A percentile compares a stretch with the other conserved stretches of the same genome.
Conservation (phyloP, 805 yeast species). For the Candida easanensis region DNA sequence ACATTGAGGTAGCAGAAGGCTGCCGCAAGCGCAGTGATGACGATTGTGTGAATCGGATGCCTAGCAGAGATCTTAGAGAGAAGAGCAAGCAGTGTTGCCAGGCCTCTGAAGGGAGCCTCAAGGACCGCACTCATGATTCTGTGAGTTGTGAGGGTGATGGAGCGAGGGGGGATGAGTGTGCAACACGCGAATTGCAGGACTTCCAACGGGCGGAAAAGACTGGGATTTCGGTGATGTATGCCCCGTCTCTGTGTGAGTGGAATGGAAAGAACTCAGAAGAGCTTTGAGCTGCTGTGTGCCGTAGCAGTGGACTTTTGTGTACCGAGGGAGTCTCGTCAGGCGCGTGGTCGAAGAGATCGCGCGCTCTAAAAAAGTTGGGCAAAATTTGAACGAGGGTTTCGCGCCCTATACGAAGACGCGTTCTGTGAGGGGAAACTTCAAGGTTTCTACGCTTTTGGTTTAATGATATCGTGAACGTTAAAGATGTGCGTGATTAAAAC, state of each 20-base stretch:
- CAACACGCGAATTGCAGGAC: conserved; percentile 2
- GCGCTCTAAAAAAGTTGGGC: conserved; percentile 2
- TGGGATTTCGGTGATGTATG: neutral
- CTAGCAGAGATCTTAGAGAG: conserved; percentile 58
- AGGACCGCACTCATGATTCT: conserved; percentile 12
- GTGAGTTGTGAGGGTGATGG: neutral
- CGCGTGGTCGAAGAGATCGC: neutral
- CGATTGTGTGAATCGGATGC: conserved; percentile 84
- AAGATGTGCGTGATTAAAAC: neutral
- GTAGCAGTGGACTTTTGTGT: neutral
- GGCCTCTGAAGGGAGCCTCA: conserved; percentile 29
- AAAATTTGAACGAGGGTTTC: neutral
- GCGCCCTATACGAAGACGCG: neutral
- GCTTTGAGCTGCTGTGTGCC: neutral
- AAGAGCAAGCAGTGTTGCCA: conserved; percentile 43
- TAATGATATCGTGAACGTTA: neutral
- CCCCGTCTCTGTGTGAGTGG: neutral
- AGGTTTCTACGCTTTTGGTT: no score
- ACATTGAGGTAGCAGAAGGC: conserved; percentile 77
- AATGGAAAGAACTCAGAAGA: neutral
- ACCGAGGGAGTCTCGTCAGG: neutral
- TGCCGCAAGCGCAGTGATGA: conserved; percentile 68
- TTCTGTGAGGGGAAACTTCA: no score
- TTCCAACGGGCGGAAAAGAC: conserved; percentile 4
- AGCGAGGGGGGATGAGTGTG: conserved; percentile 2